Conservation (phyloP, 352 stramenopile species). For the Phytophthora europaea region DNA sequence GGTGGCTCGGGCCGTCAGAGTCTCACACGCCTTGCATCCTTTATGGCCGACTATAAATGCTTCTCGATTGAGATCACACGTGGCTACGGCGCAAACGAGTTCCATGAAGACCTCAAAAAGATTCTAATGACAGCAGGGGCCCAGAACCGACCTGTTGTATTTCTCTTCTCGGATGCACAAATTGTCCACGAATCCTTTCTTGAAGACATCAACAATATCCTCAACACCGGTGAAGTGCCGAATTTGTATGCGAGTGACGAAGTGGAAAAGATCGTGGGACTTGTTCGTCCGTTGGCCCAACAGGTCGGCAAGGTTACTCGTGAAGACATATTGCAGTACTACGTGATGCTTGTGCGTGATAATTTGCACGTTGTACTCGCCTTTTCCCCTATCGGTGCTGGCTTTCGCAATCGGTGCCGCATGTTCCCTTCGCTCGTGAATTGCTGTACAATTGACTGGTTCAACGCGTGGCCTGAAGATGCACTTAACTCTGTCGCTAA, state of each 20-base stretch:
- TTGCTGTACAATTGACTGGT: slow-evolving; percentile 97
- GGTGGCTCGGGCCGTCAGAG: slow-evolving; percentile 92
- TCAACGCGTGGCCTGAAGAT: slow-evolving; percentile 96
- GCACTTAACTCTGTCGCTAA: slow-evolving; percentile 93
- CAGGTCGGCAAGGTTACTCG: slow-evolving; percentile 85
- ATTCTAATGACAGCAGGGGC: slow-evolving; percentile 91
- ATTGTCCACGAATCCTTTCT: slow-evolving; percentile 95
- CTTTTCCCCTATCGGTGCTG: slow-evolving; percentile 92
- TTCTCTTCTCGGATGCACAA: slow-evolving; percentile 95
- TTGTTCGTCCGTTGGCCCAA: slow-evolving; percentile 84
- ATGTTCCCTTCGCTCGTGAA: slow-evolving; percentile 97
- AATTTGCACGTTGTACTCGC: slow-evolving; percentile 96
- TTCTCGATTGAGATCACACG: slow-evolving; percentile 95
- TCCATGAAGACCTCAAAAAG: slow-evolving; percentile 94
- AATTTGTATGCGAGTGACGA: slow-evolving; percentile 95
- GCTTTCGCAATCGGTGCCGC: slow-evolving; percentile 94
- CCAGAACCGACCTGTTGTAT: slow-evolving; percentile 91
- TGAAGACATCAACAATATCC: slow-evolving; percentile 96
- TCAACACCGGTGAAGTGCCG: slow-evolving; percentile 95
- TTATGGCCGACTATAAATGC: slow-evolving; percentile 94
- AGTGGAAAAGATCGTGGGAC: slow-evolving; percentile 90
- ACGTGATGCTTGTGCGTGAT: slow-evolving; percentile 93
- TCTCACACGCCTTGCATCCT: slow-evolving; percentile 91
- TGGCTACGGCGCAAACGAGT: slow-evolving; percentile 91
- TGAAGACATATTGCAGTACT: slow-evolving; percentile 89